Evolutionary conservation across 2,329 filamentous ascomycete genomes (phyloP).

Genomic region (Zymoseptoria brevis): DNA sequence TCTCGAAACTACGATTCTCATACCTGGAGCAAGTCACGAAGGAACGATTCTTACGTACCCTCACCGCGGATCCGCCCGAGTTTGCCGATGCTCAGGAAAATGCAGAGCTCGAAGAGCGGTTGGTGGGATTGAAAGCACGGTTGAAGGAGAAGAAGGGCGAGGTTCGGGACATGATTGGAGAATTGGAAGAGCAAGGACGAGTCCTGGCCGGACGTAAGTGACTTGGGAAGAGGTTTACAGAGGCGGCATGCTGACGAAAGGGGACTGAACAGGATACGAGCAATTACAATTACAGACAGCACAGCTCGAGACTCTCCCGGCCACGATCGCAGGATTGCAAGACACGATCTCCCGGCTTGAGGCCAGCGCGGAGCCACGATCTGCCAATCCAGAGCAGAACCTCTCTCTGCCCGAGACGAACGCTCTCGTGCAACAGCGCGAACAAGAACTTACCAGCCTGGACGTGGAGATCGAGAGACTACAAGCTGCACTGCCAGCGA

Average conservation of each 20-base stretch:
- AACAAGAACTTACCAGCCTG: slow-evolving; percentile 35
- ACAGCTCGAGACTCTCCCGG: slow-evolving; percentile 44
- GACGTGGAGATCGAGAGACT: slow-evolving; percentile 42
- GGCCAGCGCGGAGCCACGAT: slow-evolving; percentile 20
- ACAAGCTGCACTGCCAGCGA: slow-evolving; percentile 55
- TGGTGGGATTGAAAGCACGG: slow-evolving; percentile 61
- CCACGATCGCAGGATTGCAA: slow-evolving; percentile 46
- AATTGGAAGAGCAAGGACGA: slow-evolving; percentile 59
- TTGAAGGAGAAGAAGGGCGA: slow-evolving; percentile 75
- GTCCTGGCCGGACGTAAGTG: slow-evolving; percentile 47
- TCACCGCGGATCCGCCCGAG: slow-evolving; percentile 81
- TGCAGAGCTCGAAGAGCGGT: slow-evolving; percentile 62
- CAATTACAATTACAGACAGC: slow-evolving; percentile 45
- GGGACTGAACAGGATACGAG: slow-evolving; percentile 41
- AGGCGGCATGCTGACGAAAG: background rate
- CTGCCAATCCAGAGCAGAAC: slow-evolving; percentile 32
- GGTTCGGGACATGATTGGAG: slow-evolving; percentile 63
- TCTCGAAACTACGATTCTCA: slow-evolving; percentile 90
- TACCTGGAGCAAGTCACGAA: slow-evolving; percentile 98
- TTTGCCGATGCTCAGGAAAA: slow-evolving; percentile 81
- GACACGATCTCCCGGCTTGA: slow-evolving; percentile 42
- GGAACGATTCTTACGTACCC: slow-evolving; percentile 90
- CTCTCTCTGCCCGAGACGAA: slow-evolving; percentile 39
- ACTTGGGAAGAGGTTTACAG: background rate
- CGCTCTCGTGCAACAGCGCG: slow-evolving; percentile 32